phyloP scores from a whole-genome alignment of 1,284 basidiomycete species.

The Sporisorium iseilematis-ciliati region DNA sequence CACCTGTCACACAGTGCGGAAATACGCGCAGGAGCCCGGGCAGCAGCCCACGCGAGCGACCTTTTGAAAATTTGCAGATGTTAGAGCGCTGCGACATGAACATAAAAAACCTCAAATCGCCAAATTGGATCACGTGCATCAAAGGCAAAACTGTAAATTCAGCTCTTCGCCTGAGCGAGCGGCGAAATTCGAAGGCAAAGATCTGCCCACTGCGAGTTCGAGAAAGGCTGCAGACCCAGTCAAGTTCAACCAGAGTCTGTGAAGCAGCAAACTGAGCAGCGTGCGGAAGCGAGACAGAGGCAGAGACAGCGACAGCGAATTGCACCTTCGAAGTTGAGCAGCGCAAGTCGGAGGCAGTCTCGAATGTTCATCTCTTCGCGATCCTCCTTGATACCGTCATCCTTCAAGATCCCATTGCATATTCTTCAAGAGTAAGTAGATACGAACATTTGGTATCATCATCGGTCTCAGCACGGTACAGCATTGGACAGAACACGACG shows the following conservation, averaged over 20 bases:
- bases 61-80: neutral
- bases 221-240: neutral
- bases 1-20: too few relatives aligned
- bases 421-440: conserved; percentile 55
- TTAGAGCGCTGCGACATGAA: neutral
- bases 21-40: too few relatives aligned
- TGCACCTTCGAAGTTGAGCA: neutral
- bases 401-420: conserved; percentile 52
- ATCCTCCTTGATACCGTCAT: conserved; percentile 53
- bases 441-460: conserved; percentile 16
- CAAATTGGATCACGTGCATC: neutral
- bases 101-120: neutral
- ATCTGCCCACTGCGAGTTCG: neutral
- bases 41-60: too few relatives aligned
- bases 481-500: conserved; percentile 1
- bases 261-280: neutral
- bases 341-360: conserved; percentile 15
- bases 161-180: neutral
- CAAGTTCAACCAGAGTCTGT: neutral
- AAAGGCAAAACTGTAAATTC: conserved; percentile 5
- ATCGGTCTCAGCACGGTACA: conserved; percentile 28
- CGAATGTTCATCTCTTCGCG: conserved; percentile 35
- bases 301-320: neutral
- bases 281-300: neutral
- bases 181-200: neutral